Conservation (phyloP, 106 monocot species). For the Gastrodia elata region DNA sequence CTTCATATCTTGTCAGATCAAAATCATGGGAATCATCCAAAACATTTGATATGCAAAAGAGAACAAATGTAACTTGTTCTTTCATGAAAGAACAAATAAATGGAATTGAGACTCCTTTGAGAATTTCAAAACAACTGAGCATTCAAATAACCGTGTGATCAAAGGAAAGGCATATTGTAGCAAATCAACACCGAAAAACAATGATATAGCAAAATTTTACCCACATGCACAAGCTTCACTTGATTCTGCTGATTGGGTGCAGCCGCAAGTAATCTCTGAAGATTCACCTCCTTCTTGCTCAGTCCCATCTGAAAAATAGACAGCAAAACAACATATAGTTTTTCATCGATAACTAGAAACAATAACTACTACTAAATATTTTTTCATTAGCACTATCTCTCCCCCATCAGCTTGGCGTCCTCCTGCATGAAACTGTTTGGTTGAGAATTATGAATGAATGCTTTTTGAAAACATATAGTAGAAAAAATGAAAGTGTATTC, state of each 20-base stretch:
- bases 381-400: too few relatives aligned
- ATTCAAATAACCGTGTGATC: neutral
- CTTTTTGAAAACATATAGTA: too few relatives aligned
- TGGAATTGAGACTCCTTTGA: neutral
- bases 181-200: neutral
- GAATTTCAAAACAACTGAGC: neutral
- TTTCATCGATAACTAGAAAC: neutral
- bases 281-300: slow-evolving; percentile 84
- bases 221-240: slow-evolving; percentile 80
- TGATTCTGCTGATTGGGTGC: slow-evolving; percentile 79
- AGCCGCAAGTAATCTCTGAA: slow-evolving; percentile 68
- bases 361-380: neutral
- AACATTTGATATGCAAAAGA: neutral
- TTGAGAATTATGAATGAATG: too few relatives aligned
- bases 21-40: neutral
- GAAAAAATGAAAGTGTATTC: too few relatives aligned
- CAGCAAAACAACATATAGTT: neutral
- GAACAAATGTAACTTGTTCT: neutral
- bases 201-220: slow-evolving; percentile 6
- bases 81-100: neutral
- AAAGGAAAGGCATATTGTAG: neutral
- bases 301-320: slow-evolving; percentile 41
- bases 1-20: neutral
- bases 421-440: too few relatives aligned
- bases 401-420: too few relatives aligned